Base-by-base conservation (phyloP, 2,329 filamentous ascomycete genomes). In the Paracoccidioides brasiliensis region DNA sequence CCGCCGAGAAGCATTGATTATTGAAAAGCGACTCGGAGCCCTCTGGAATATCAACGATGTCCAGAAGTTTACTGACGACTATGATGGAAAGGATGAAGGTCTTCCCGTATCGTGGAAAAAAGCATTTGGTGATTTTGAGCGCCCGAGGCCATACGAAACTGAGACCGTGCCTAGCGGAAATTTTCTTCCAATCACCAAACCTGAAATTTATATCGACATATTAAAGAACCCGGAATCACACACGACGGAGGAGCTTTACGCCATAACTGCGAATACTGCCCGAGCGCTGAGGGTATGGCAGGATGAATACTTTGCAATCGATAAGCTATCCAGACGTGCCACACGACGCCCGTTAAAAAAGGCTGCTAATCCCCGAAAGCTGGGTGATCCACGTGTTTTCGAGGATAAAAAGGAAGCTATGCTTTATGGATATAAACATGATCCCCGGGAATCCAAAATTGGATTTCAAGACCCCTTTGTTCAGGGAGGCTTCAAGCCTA, bases 321-420 rank as follows among this genome's bases (percentile, higher is more conserved):
- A 75, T 30, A 69, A 70, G 54, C 69, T 82, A n/a, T 78, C 81
- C 56, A 75, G 70, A 56, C 58, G 60, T 44, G 64, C 72, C 28
- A 71, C 70, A 38, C 66, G 77, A 60, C 79, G 78, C 49, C 72
- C 75, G 12, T 71, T 74, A 14, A 76, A 80, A 63, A 72, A 74
- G 56, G 72, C 75, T 44, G 68, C 69, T 12, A 70, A 75, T 42
- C 74, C 77, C 3, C 77, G 79, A 57, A 78, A 79, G 58, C 71
- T 76, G 22, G 75, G 78, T 9, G 63, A 75, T 32, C 67, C 69
- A 4, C 66, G 70, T n/a, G 64, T 79, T 2, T 82, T 74, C 58
- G 80, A 82, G 62, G 80, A 81, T 60, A 77, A 77, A 66, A 82
- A 82, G 60, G 80, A 83, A 67, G 76, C 80, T 0, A 76, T 77